Evolutionary conservation across 768 basidiomycete genomes (phyloP), one percentile per base, ranked within the genome.

Genomic region (Mycena maculata): DNA sequence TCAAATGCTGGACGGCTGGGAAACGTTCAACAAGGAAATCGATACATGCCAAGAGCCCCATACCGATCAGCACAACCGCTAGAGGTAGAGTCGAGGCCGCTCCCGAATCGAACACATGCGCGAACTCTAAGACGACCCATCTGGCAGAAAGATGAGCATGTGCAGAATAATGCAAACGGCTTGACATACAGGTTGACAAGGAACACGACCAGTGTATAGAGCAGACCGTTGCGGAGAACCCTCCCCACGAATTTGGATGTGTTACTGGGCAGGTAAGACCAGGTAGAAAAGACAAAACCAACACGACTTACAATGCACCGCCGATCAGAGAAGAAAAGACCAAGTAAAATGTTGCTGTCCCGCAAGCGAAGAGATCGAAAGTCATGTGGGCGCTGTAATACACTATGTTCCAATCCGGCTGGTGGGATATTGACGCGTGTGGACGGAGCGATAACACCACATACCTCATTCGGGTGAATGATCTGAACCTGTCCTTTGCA

Each of bases 401-500:
- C 57, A 65, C 64, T 10, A 65, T 65, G n/a, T 65, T 65, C 64
- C 64, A 65, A 28, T 65, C 58, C 44, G 58, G 57, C 64, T 65
- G 41, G 16, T 28, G 25, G 50, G 36, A 15, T 52, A 33, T 39
- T 22, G 47, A 25, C 28, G 11, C 31, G 48, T 13, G 39, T 41
- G 18, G 25, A 18, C 22, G 18, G n/a, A 31, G 8, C n/a, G 5
- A 44, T 27, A 4, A 1, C 28, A 18, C 28, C 20, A 53, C 57
- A 11, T 23, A 54, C 64, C 57, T 65, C 64, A 49, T 28, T 28
- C 25, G 20, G 9, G 28, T 53, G 41, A 28, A 54, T n/a, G n/a
- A n/a, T n/a, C n/a, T n/a, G 41, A 36, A 65, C 50, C 38, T 22
- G 8, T 55, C 64, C 64, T 65, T 65, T 65, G 25, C 64, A 65